Base-by-base conservation (phyloP, 2,329 filamentous ascomycete genomes). In the Exophiala sp. region DNA sequence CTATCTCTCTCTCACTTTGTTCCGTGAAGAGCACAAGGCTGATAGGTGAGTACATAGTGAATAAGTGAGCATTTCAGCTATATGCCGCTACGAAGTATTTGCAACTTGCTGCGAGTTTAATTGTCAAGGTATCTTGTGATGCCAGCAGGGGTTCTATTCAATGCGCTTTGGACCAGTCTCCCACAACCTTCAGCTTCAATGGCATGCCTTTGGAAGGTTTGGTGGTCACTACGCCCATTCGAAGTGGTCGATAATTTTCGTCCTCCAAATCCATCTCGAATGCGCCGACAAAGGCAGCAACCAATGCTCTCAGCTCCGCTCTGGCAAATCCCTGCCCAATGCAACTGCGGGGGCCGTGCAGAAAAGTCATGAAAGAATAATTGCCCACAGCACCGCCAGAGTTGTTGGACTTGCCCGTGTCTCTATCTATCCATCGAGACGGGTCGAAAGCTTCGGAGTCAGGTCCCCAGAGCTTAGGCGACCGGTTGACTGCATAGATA, bases 321-420 rank as follows among this genome's bases (percentile, higher is more conserved):
- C 68, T 61, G 5, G 73, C 71, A 66, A 75, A 75, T 12, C 91
- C 86, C 76, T 91, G 86, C 0, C 87, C 59, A 32, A 64, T 54
- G 42, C 62, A 64, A 32, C 35, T 57, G 33, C 62, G 40, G 11
- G 59, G 59, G 0, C 91, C 91, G 67, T 95, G 89, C 54, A 96
- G 69, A 71, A 96, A 96, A 0, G 89, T 92, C 71, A 92, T 68
- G 64, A 87, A 85, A 1, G 85, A 81, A 67, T 87, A 95, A 69
- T 92, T 94, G 61, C 80, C 89, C 12, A 78, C 75, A 1, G 89
- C 86, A 7, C 59, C 61, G 18, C 59, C 62, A 29, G 50, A 58
- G 24, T 57, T 55, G 40, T 63, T 68, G 3, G 75, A 75, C 24
- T 63, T 65, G 0, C 70, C 73, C 0, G 68, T 65, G 5, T 73